Percentiles rank a stretch among this genome's conserved stretches.
Conservation (phyloP, 2,329 filamentous ascomycete genomes). For the Lasiodiplodia sp. region DNA sequence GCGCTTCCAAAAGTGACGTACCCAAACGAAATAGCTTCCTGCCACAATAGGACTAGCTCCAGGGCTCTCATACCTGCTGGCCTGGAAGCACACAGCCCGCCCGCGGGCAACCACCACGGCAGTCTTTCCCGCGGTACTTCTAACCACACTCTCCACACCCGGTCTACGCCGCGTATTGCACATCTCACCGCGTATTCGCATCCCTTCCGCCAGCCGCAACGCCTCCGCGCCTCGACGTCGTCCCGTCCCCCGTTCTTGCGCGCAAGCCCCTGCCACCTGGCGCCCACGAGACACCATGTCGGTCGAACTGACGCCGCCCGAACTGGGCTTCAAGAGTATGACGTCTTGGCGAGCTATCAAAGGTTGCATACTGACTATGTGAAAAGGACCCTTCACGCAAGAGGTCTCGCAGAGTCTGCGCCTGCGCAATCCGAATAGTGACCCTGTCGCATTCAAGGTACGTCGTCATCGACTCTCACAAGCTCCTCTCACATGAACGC, state of each 20-base stretch:
- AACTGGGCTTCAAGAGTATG: slow-evolving; percentile 93
- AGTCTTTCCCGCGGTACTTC: slow-evolving; percentile 30
- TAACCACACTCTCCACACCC: slow-evolving; percentile 22
- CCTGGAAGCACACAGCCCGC: slow-evolving; percentile 10
- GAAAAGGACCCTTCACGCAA: slow-evolving; percentile 66
- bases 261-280: slow-evolving; percentile 29
- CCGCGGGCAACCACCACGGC: slow-evolving; percentile 22
- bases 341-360: slow-evolving; percentile 9
- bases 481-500: neutral
- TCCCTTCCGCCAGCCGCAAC: slow-evolving; percentile 16
- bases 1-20: slow-evolving; percentile 21
- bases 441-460: slow-evolving; percentile 71
- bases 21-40: neutral
- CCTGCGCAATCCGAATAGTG: slow-evolving; percentile 64
- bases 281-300: slow-evolving; percentile 69
- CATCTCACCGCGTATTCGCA: neutral
- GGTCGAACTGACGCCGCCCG: slow-evolving; percentile 88
- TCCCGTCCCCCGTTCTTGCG: slow-evolving; percentile 19
- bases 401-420: slow-evolving; percentile 69
- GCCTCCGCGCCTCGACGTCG: slow-evolving; percentile 29
- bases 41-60: neutral
- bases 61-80: neutral
- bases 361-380: neutral
- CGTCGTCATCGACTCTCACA: slow-evolving; percentile 34
- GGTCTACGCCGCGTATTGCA: neutral